Conservation (phyloP, 1,284 basidiomycete genomes). For the Leccinum subrobustum region DNA sequence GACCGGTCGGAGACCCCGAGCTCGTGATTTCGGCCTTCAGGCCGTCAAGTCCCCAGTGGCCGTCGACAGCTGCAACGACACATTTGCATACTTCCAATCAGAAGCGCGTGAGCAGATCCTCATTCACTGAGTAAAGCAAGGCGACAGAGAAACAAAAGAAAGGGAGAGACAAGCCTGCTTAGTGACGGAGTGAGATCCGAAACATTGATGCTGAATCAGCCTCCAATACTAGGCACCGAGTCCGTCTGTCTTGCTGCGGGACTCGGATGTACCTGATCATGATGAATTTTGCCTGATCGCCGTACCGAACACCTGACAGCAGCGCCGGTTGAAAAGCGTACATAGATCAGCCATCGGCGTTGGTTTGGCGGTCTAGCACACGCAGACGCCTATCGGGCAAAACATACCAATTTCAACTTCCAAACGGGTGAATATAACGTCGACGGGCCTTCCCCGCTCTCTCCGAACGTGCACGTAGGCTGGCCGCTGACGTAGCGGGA, state of each 20-base stretch:
- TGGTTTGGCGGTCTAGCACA: background rate
- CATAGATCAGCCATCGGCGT: background rate
- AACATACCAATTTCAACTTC: background rate
- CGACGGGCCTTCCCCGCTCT: background rate
- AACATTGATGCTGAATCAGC: background rate
- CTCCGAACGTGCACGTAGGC: background rate
- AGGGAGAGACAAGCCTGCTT: background rate
- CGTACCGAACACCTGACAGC: background rate
- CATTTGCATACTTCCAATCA: background rate
- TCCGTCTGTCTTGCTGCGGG: background rate
- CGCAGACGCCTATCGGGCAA: background rate
- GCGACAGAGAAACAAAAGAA: background rate
- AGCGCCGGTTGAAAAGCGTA: background rate
- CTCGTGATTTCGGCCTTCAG: no score
- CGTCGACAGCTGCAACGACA: background rate
- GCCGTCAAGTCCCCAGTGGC: background rate
- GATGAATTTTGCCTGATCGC: background rate
- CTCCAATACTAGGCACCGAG: background rate
- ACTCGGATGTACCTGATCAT: background rate
- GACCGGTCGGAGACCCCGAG: background rate
- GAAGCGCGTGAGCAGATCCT: background rate
- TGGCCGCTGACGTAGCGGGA: background rate
- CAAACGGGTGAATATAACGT: background rate
- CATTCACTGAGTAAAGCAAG: background rate
- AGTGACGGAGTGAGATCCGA: background rate